Conservation (phyloP, 257 asterid genomes). For the Striga asiatica region DNA sequence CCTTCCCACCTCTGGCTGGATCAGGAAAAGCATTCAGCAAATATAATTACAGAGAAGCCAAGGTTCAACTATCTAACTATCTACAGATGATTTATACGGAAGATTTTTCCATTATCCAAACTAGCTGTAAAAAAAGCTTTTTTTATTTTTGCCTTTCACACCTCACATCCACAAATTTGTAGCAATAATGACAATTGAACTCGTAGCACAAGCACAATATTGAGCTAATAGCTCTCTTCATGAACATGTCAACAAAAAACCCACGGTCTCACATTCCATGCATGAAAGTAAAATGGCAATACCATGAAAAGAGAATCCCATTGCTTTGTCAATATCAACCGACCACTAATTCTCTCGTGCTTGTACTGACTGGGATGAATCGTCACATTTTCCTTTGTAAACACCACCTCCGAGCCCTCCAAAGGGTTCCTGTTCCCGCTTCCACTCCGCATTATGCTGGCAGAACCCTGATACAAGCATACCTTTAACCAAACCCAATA, state of each 20-base stretch:
- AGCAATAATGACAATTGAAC: neutral
- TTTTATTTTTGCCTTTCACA: neutral
- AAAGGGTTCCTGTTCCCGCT: slow-evolving; percentile 43
- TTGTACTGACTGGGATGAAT: slow-evolving; percentile 92
- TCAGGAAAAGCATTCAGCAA: neutral
- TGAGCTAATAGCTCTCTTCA: neutral
- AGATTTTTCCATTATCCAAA: neutral
- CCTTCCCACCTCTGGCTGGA: neutral
- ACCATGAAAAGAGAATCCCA: slow-evolving; percentile 76
- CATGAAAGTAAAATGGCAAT: slow-evolving; percentile 9
- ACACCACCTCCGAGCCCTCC: slow-evolving; percentile 67
- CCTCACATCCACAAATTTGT: slow-evolving; percentile 7
- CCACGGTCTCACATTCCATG: neutral
- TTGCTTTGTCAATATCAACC: slow-evolving; percentile 88
- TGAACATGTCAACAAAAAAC: slow-evolving; percentile 4
- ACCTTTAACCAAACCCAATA: neutral
- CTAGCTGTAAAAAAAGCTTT: slow-evolving; percentile 4
- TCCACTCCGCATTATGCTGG: slow-evolving; percentile 32
- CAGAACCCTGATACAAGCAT: slow-evolving; percentile 50
- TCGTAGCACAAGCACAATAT: neutral
- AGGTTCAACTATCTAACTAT: neutral
- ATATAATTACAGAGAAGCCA: slow-evolving; percentile 1
- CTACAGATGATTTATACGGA: neutral
- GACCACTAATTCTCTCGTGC: slow-evolving; percentile 89
- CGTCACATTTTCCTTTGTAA: slow-evolving; percentile 85